Conservation (phyloP, 129 eudicot species). For the Lonicera japonica region DNA sequence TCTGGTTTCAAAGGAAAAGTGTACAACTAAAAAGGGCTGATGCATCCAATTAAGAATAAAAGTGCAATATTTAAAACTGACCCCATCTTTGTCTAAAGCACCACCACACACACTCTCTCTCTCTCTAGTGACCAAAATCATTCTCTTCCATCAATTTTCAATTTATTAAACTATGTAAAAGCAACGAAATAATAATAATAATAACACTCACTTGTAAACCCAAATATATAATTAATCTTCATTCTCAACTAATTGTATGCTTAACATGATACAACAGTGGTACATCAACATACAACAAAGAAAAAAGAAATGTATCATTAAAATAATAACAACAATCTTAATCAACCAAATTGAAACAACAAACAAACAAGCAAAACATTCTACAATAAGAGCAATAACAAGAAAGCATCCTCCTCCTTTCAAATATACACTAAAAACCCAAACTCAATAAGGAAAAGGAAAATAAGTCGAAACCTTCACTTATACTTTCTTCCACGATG, state of each 20-base stretch:
- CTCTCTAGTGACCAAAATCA: conserved; percentile 3
- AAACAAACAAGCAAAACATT: conserved; percentile 14
- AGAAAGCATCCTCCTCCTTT: background rate
- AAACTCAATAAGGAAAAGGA: background rate
- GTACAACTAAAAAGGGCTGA: background rate
- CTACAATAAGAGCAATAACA: conserved; percentile 16
- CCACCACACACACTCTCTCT: no score
- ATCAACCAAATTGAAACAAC: conserved; percentile 5
- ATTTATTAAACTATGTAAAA: background rate
- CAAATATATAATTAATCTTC: background rate
- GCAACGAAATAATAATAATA: background rate
- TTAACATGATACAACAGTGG: background rate
- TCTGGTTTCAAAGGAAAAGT: background rate
- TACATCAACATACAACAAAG: background rate
- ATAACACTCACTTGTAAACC: background rate
- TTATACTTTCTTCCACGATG: conserved; percentile 1
- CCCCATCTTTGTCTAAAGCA: conserved; percentile 5
- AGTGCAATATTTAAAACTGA: no score
- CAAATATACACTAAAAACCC: conserved; percentile 8
- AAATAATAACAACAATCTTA: background rate
- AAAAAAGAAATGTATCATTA: background rate
- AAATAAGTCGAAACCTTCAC: background rate
- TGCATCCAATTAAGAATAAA: no score
- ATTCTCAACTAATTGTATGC: background rate
- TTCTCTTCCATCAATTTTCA: conserved; percentile 2